Conservation (phyloP, 2,329 filamentous ascomycete genomes). For the Aspergillus thermomutatus region DNA sequence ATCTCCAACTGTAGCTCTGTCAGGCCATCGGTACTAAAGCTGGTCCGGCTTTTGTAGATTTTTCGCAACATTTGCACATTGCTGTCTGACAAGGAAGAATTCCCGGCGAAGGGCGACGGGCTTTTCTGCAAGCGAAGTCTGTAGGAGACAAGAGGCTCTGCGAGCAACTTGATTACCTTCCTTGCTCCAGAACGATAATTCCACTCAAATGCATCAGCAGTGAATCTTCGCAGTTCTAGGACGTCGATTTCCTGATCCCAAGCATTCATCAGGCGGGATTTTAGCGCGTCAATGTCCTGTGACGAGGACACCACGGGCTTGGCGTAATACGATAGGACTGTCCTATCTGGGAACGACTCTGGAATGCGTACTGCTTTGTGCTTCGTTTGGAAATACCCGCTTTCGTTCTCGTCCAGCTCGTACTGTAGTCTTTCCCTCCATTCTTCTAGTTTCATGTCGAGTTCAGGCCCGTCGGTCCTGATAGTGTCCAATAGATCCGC, state of each 20-base stretch:
- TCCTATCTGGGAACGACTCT: constrained; percentile 72
- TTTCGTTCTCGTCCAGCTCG: constrained; percentile 81
- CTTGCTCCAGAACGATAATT: constrained; percentile 70
- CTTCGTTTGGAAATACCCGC: constrained; percentile 71
- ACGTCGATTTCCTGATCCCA: constrained; percentile 67
- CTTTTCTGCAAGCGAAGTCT: constrained; percentile 41
- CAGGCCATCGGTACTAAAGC: constrained; percentile 70
- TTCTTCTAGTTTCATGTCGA: constrained; percentile 44
- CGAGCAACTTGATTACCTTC: constrained; percentile 78
- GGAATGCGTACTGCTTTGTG: constrained; percentile 74
- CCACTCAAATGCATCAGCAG: constrained; percentile 83
- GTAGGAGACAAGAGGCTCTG: constrained; percentile 71
- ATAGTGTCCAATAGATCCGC: constrained; percentile 61
- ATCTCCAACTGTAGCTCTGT: constrained; percentile 77
- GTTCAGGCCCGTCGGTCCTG: constrained; percentile 46
- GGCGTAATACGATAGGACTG: constrained; percentile 81
- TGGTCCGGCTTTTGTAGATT: constrained; percentile 65
- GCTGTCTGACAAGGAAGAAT: constrained; percentile 37
- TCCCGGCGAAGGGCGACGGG: constrained; percentile 33
- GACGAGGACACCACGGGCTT: constrained; percentile 74
- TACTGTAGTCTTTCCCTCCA: constrained; percentile 73
- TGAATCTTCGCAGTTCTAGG: constrained; percentile 67
- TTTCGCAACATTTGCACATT: constrained; percentile 58
- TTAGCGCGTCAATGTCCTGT: constrained; percentile 55
- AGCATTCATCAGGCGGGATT: constrained; percentile 44